Conservation (phyloP, 805 yeast species). For the Cyberlindnera saturnus region DNA sequence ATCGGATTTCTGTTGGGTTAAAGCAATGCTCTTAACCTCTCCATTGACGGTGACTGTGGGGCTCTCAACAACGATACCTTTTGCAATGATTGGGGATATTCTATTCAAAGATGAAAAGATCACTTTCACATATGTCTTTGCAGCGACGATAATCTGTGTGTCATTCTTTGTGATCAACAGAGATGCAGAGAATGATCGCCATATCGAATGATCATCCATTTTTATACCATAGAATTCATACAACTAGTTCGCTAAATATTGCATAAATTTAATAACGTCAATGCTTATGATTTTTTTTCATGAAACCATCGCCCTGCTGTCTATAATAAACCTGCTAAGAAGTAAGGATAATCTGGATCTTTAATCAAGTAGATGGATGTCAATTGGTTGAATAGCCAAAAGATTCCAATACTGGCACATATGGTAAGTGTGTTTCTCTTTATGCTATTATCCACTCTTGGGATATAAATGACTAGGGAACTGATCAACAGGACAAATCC, state of each 20-base stretch:
- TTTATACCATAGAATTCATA: background rate
- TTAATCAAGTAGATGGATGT: constrained; percentile 16
- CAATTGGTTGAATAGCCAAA: constrained; percentile 16
- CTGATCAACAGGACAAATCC: constrained; percentile 37
- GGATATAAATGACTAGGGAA: constrained; percentile 33
- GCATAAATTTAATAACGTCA: background rate
- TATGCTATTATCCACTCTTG: constrained; percentile 15
- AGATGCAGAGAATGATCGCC: constrained; percentile 61
- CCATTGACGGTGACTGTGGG: constrained; percentile 97
- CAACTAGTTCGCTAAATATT: background rate
- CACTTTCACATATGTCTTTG: constrained; percentile 59
- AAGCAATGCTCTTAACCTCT: constrained; percentile 86
- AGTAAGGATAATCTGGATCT: constrained; percentile 16
- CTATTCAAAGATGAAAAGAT: constrained; percentile 59
- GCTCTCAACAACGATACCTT: constrained; percentile 84
- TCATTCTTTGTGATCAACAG: constrained; percentile 82
- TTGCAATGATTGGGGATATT: constrained; percentile 90
- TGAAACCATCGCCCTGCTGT: background rate
- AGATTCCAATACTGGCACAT: constrained; percentile 9
- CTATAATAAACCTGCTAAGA: background rate
- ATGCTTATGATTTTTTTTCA: background rate
- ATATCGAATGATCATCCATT: constrained; percentile 10
- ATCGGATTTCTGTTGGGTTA: constrained; percentile 93
- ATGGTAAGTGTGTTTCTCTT: constrained; percentile 6
- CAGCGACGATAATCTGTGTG: constrained; percentile 72